Conservation (phyloP, 2,329 filamentous ascomycete genomes). For the Arthrobotrys musiformis region DNA sequence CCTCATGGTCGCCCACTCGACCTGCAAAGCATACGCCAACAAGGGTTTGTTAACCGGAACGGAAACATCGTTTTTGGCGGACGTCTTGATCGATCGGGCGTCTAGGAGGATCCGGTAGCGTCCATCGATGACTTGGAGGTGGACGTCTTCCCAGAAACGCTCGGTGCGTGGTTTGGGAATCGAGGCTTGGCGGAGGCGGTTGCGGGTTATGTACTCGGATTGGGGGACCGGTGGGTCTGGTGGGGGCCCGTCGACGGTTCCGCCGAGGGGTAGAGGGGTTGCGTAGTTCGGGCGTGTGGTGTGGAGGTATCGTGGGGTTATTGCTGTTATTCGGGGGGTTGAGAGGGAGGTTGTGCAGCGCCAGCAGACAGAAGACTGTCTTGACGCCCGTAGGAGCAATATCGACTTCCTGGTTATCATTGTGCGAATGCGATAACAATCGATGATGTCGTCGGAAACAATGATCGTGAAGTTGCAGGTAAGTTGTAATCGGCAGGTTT, state of each 20-base stretch:
- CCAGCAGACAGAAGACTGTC: constrained; percentile 33
- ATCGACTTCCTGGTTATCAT: constrained; percentile 48
- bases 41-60: constrained; percentile 80
- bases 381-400: constrained; percentile 23
- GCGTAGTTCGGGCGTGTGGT: constrained; percentile 25
- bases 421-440: background rate
- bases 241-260: constrained; percentile 49
- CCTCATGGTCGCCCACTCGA: constrained; percentile 88
- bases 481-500: background rate
- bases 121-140: constrained; percentile 35
- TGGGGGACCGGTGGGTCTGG: constrained; percentile 45
- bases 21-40: constrained; percentile 83
- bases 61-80: constrained; percentile 75
- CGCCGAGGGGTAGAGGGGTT: constrained; percentile 48
- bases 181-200: constrained; percentile 30
- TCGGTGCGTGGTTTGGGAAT: constrained; percentile 42
- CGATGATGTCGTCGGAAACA: background rate
- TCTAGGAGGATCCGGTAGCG: constrained; percentile 65
- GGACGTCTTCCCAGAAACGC: constrained; percentile 53
- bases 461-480: background rate
- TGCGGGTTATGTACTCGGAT: constrained; percentile 22
- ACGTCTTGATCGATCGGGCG: constrained; percentile 71
- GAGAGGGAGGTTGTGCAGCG: constrained; percentile 19
- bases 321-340: constrained; percentile 10
- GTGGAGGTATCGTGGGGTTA: constrained; percentile 25